A percentile compares a stretch with the other conserved stretches of the same genome.
These are phyloP conservation scores for Pyrenochaeta sp. DNA, from an alignment of 2,329 filamentous ascomycete species.

Conservation along the genomic window DNA sequence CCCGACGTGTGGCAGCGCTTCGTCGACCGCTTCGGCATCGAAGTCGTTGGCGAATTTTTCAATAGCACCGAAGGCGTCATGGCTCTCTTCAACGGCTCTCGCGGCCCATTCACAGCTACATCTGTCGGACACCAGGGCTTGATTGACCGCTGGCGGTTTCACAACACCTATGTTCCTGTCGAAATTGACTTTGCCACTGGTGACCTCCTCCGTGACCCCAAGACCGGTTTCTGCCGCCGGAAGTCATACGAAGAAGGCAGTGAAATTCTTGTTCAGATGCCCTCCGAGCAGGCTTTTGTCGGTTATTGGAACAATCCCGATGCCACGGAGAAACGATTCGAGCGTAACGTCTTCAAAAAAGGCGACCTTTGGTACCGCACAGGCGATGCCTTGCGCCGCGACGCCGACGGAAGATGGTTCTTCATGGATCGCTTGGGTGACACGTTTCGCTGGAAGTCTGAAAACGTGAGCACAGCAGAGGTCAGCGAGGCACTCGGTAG, in stretches of 20 bases:
- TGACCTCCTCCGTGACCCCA: slow-evolving; percentile 70
- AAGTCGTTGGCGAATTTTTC: slow-evolving; percentile 76
- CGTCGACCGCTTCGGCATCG: slow-evolving; percentile 69
- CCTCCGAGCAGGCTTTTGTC: slow-evolving; percentile 66
- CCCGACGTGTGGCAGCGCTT: slow-evolving; percentile 75
- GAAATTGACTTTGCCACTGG: slow-evolving; percentile 73
- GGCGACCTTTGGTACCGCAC: slow-evolving; percentile 60
- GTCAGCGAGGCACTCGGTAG: slow-evolving; percentile 57
- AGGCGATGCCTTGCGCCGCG: slow-evolving; percentile 57
- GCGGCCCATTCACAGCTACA: slow-evolving; percentile 68
- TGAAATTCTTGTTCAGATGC: slow-evolving; percentile 75
- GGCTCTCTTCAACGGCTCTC: slow-evolving; percentile 65
- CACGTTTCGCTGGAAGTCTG: slow-evolving; percentile 60
- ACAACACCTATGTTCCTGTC: slow-evolving; percentile 70
- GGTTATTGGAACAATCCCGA: slow-evolving; percentile 75
- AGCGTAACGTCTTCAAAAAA: slow-evolving; percentile 56
- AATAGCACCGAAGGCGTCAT: slow-evolving; percentile 79
- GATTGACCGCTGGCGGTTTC: slow-evolving; percentile 62
- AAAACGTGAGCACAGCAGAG: slow-evolving; percentile 60
- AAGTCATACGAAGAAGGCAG: slow-evolving; percentile 73
- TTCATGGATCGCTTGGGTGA: slow-evolving; percentile 60
- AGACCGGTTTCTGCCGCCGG: slow-evolving; percentile 72
- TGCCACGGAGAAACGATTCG: slow-evolving; percentile 68
- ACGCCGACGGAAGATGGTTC: slow-evolving; percentile 57
- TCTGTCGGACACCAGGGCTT: slow-evolving; percentile 76